phyloP scores from a whole-genome alignment of 352 stramenopile species.

The Aphanomyces stellatus region DNA sequence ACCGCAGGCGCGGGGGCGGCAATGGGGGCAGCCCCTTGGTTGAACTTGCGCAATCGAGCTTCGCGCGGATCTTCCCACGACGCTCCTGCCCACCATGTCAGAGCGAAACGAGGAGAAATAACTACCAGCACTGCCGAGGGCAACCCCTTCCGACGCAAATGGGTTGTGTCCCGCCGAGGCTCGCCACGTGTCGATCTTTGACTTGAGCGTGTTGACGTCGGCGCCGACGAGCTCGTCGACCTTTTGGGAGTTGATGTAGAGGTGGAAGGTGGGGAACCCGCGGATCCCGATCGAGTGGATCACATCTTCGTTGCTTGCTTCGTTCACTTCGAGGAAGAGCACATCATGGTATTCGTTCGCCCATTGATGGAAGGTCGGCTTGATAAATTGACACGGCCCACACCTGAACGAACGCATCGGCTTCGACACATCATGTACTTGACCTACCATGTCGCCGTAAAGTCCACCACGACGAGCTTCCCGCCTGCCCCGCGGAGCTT shows the following conservation, averaged over 20 bases:
- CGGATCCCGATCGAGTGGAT: constrained; percentile 65
- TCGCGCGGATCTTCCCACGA: constrained; percentile 55
- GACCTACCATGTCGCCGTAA: constrained; percentile 73
- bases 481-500: constrained; percentile 59
- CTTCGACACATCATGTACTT: neutral
- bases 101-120: neutral
- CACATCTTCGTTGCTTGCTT: constrained; percentile 78
- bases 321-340: constrained; percentile 80
- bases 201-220: constrained; percentile 66
- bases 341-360: constrained; percentile 77
- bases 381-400: constrained; percentile 81
- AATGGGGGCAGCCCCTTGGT: constrained; percentile 26
- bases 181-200: constrained; percentile 84
- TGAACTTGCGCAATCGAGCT: constrained; percentile 69
- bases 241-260: constrained; percentile 84
- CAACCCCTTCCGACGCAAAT: constrained; percentile 64
- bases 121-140: constrained; percentile 34
- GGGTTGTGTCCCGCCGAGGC: constrained; percentile 75
- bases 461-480: constrained; percentile 87
- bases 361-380: constrained; percentile 73
- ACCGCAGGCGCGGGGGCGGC: constrained; percentile 19
- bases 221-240: constrained; percentile 83
- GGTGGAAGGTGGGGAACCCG: constrained; percentile 87
- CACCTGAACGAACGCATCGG: constrained; percentile 29
- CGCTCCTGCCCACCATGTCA: constrained; percentile 22